Evolutionary conservation across 208 protist species (phyloP).

Genomic region (Leishmania aethiopica): DNA sequence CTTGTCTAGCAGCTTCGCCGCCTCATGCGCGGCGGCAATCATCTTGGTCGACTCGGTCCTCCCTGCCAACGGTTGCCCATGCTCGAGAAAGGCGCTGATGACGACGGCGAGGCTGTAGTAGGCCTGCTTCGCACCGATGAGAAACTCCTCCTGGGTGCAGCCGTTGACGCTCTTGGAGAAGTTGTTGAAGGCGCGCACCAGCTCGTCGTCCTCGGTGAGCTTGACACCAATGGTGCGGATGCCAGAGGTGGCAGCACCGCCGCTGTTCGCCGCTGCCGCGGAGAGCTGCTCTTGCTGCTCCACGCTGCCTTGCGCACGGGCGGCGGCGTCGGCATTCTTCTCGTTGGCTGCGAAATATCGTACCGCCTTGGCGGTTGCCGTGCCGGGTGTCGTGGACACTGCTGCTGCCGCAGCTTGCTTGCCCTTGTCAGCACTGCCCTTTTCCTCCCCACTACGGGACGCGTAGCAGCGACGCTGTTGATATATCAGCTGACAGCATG

Average conservation of each 20-base stretch:
- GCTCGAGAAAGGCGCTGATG: conserved; percentile 31
- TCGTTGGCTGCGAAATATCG: conserved; percentile 22
- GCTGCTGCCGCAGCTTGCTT: conserved; percentile 11
- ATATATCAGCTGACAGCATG: background rate
- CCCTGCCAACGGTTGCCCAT: conserved; percentile 17
- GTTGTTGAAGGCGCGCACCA: conserved; percentile 50
- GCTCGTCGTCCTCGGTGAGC: conserved; percentile 37
- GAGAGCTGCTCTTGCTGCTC: conserved; percentile 18
- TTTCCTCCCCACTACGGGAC: conserved; percentile 23
- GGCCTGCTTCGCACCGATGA: conserved; percentile 66
- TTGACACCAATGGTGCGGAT: conserved; percentile 37
- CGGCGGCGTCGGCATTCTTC: background rate
- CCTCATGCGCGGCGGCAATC: conserved; percentile 31
- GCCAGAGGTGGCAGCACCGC: conserved; percentile 6
- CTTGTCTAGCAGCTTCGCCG: conserved; percentile 29
- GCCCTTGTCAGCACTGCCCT: conserved; percentile 1
- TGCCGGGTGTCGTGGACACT: conserved; percentile 8
- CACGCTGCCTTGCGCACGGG: background rate
- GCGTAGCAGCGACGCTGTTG: conserved; percentile 12
- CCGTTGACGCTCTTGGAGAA: conserved; percentile 49
- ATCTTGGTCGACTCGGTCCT: conserved; percentile 27
- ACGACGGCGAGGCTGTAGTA: conserved; percentile 67
- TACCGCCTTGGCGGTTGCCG: conserved; percentile 14
- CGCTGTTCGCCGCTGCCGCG: background rate
- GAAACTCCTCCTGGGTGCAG: conserved; percentile 63